phyloP scores from a whole-genome alignment of 2,329 filamentous ascomycete genomes.

The Ceratocystis ficicola region DNA sequence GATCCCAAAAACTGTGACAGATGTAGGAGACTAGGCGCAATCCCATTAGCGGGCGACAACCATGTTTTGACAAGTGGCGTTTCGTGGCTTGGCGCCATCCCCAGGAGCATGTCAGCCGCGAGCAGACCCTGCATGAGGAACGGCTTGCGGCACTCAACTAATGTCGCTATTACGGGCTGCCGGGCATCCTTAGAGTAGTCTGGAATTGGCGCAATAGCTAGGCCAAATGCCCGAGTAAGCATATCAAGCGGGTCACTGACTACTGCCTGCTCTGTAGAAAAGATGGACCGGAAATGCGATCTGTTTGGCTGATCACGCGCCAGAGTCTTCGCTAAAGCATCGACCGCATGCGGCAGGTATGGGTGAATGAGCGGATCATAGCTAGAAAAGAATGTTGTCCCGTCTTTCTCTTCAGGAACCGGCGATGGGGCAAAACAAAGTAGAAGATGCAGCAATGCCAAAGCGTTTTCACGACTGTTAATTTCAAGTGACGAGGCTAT shows the following conservation, averaged over 20 bases:
- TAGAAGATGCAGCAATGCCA: constrained; percentile 77
- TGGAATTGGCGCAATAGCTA: constrained; percentile 76
- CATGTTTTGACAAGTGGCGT: constrained; percentile 61
- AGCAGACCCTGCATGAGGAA: constrained; percentile 86
- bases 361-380: constrained; percentile 74
- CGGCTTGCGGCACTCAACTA: constrained; percentile 74
- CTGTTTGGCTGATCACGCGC: constrained; percentile 90
- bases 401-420: constrained; percentile 44
- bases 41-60: constrained; percentile 73
- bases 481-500: constrained; percentile 69
- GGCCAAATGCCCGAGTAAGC: constrained; percentile 72
- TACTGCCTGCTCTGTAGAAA: constrained; percentile 56
- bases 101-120: constrained; percentile 75
- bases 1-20: constrained; percentile 61
- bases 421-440: constrained; percentile 79
- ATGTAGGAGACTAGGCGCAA: constrained; percentile 65
- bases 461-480: constrained; percentile 73
- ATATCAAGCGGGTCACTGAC: constrained; percentile 57
- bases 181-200: constrained; percentile 47
- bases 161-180: constrained; percentile 47
- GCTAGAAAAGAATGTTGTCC: constrained; percentile 56
- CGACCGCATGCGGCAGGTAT: constrained; percentile 80
- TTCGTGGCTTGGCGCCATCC: constrained; percentile 60
- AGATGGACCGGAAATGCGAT: constrained; percentile 69
- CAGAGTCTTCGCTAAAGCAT: constrained; percentile 80